Evolutionary conservation across 1,284 basidiomycete genomes (phyloP).

Genomic region (Puccinia polysora): DNA sequence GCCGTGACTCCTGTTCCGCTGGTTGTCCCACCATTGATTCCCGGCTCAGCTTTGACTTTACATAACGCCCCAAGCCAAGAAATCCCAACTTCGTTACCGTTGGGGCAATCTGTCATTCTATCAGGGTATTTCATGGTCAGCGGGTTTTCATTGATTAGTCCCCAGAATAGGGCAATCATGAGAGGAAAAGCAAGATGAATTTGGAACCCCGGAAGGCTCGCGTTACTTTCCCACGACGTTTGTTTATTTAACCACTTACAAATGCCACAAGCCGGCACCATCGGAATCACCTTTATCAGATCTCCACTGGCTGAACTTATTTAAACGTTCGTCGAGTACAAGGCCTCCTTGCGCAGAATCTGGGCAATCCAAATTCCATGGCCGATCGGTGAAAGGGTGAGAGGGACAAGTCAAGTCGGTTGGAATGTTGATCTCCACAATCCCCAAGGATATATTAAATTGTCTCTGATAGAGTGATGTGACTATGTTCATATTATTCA

Average conservation of each 20-base stretch:
- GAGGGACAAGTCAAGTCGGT: constrained; percentile 47
- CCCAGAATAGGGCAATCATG: not conserved
- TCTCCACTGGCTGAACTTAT: constrained; percentile 50
- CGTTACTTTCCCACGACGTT: not conserved
- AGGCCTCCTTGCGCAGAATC: constrained; percentile 32
- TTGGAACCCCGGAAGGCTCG: no score
- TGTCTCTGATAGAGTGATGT: constrained; percentile 50
- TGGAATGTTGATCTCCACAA: constrained; percentile 50
- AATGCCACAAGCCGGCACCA: constrained; percentile 51
- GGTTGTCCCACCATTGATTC: constrained; percentile 44
- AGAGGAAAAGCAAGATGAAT: no score
- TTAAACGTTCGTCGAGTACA: constrained; percentile 48
- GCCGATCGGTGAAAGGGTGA: constrained; percentile 44
- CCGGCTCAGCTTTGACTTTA: constrained; percentile 45
- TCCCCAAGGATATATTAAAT: constrained; percentile 51
- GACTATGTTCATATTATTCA: constrained; percentile 51
- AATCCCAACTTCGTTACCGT: constrained; percentile 49
- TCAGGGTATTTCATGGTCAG: no score
- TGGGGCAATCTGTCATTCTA: constrained; percentile 49
- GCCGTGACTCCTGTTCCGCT: constrained; percentile 76
- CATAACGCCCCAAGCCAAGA: constrained; percentile 50
- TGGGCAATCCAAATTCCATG: constrained; percentile 49
- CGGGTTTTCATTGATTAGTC: not conserved
- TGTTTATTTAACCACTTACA: constrained; percentile 18
- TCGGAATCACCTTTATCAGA: constrained; percentile 47